Evolutionary conservation across 352 stramenopile genomes (phyloP), one percentile per base, ranked within the genome.

Genomic region (Pilasporangium apinafurcum): DNA sequence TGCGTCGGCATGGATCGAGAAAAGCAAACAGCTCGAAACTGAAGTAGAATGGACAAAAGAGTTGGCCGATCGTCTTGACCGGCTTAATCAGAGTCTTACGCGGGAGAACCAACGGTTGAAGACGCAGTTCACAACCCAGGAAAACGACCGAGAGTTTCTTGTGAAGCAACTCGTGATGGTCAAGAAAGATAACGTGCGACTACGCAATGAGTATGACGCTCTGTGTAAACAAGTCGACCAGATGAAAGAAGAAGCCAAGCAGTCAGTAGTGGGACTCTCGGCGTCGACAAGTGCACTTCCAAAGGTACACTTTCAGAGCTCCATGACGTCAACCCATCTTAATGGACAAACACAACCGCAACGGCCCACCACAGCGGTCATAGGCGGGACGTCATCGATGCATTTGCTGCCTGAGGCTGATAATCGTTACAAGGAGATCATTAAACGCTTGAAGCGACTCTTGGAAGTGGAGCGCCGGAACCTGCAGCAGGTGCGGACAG

Each of bases 131-230:
- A 87, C 89, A 39, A 93, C 73, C 8, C 85, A 97, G 59, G 86
- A 97, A 46, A 91, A 97, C 48, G 90, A 97, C 63, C 71, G 90
- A n/a, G 84, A 96, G 48, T 96, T 95, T 36, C 77, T 97, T 18
- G 84, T 97, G 13, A 86, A 86, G 52, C 84, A 97, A 57, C 80
- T 97, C 14, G 89, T 96, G 24, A 77, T 62, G 3, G 81, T 92
- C 26, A 96, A 95, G 59, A 96, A 96, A 53, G 89, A 97, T 44
- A 96, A 96, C 30, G 79, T 82, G 25, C 67, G 75, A 12, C 51
- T 96, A 3, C 59, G 84, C 30, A 62, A 74, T 44, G 76, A 85
- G 37, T 49, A 76, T 21, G 74, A 88, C 3, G 41, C 44, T 12
- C 40, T 82, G 28, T 78, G 74, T 21, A 54, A 66, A 27, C 63